Base-by-base conservation (phyloP, 2,329 filamentous ascomycete genomes). In the Talaromyces sp. region DNA sequence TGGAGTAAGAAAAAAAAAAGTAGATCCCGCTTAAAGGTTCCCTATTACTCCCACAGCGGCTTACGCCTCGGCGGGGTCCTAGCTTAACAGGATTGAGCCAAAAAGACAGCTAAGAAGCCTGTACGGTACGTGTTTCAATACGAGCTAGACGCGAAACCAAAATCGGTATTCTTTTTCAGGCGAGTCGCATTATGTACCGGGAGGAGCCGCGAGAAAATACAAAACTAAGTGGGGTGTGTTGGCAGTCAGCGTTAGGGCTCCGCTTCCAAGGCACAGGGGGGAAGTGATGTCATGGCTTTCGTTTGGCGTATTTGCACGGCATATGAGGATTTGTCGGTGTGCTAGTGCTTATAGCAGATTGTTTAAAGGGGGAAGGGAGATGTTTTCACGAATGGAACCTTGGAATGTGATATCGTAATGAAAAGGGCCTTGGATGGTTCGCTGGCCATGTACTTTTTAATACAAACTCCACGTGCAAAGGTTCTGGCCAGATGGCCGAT, bases 251-350 rank as follows among this genome's bases (percentile, higher is more conserved):
- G 14, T 19, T 32, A 29, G 42, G 14, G 20, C 33, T 36, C 42
- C 42, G 42, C 49, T 51, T 51, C 48, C 48, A 51, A 51, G 48
- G 33, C 42, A 51, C 32, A 1, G 22, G 9, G 9, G 2, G 7
- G 16, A 20, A 36, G n/a, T 47, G 49, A 51, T 51, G 49, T 51
- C 49, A 51, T 51, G 43, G 43, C 29, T 19, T 22, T 35, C 27
- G 10, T 27, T 35, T 20, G 6, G 19, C 11, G 9, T 36, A 37
- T 37, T 48, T 20, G n/a, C 14, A 19, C 37, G 14, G 35, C 13
- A 13, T 4, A 39, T 11, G 36, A 11, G 32, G 4, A 14, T 35
- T 35, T 35, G n/a, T 35, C 11, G 32, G 32, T 16, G 11, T 35
- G 11, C n/a, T 35, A 35, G 11, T 13, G 32, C 11, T 16, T 35